phyloP scores from a whole-genome alignment of 1,139 yeast species.

The Saccharomycopsis phalli region DNA sequence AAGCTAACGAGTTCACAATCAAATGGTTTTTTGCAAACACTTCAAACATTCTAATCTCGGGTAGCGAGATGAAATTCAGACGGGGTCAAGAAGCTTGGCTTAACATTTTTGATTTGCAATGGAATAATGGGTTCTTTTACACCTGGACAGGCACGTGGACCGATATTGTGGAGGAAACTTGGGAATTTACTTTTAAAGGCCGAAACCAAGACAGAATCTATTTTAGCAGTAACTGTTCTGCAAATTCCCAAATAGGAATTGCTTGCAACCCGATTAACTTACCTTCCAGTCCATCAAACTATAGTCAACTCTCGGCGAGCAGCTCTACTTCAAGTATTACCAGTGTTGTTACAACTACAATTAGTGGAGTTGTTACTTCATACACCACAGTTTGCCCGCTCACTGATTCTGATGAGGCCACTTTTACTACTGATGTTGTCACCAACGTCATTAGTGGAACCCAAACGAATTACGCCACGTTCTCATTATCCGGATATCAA shows the following conservation, averaged over 20 bases:
- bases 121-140: conserved; percentile 16
- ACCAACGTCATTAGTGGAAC: conserved; percentile 34
- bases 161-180: conserved; percentile 4
- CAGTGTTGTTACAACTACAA: conserved; percentile 1
- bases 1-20: conserved; percentile 5
- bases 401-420: conserved; percentile 1
- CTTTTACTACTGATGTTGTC: conserved; percentile 9
- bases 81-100: conserved; percentile 4
- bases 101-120: conserved; percentile 2
- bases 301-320: conserved; percentile 10
- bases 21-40: conserved; percentile 15
- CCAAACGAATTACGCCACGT: conserved; percentile 40
- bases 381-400: conserved; percentile 14
- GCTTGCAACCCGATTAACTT: conserved; percentile 9
- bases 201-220: not conserved
- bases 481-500: too few species aligned
- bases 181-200: conserved; percentile 4
- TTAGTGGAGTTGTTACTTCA: conserved; percentile 10
- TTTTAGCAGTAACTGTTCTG: conserved; percentile 9
- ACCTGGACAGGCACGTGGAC: conserved; percentile 5
- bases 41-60: not conserved
- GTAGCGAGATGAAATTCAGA: conserved; percentile 6
- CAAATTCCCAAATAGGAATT: too few species aligned
- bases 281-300: conserved; percentile 1
- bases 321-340: not conserved